Base-by-base conservation (phyloP, 192 early-diverging fungal genomes). In the Thamnidium elegans region DNA sequence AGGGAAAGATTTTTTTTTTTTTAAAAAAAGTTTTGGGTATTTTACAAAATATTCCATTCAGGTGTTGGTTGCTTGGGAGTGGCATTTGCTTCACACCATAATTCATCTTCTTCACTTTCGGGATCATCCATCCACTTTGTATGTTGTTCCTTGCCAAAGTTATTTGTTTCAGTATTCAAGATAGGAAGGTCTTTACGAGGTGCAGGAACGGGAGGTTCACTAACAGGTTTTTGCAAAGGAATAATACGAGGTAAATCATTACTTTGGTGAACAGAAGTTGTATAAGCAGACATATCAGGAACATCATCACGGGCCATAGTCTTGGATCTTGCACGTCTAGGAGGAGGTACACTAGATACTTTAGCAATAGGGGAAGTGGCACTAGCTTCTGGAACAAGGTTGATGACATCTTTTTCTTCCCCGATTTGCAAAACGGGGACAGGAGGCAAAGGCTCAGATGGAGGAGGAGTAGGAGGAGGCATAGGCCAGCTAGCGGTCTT, bases 91-190 rank as follows among this genome's bases (percentile, higher is more conserved):
- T 50, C 36, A 39, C 36, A 39, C 36, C 36, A 39, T 39, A 39
- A 39, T 39, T 36, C 13, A 32, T 42, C 50, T 23, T 47, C 55
- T 34, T 56, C 54, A 15, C 45, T 50, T 21, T 55, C 65, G 14
- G 65, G 65, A 58, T 66, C 65, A 36, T 66, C 65, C 65, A 66
- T 66, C 65, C 65, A 66, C 14, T 66, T 66, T 17, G 65, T 66
- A 23, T 39, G 20, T 13, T 59, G 58, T 23, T 15, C 10, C 14
- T 19, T 9, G 20, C 34, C 36, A 8, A 20, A 26, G 26, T 26
- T 26, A 26, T 3, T 26, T 26, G 26, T 6, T 26, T 59, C 20
- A 14, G 13, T 59, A 15, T 13, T 48, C 15, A 17, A 14, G 14
- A 48, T 5, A 8, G 55, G 55, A 17, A 45, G 11, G 44, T 59